These are phyloP conservation scores for Diddensiella caesifluorescens DNA, from an alignment of 805 yeast species.

Conservation along the genomic window DNA sequence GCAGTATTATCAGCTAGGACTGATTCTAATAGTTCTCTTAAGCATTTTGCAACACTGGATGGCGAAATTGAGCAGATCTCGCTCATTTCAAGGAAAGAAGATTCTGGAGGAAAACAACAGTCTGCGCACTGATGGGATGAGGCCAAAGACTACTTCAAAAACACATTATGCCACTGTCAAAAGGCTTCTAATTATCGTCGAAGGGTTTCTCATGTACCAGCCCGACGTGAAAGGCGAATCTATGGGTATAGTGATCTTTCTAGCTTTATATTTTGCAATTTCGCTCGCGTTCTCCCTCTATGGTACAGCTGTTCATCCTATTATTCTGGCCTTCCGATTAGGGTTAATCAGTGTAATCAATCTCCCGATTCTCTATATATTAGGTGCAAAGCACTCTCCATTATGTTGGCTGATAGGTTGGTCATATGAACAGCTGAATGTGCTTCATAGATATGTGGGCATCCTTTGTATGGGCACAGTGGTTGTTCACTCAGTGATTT, in stretches of 20 bases:
- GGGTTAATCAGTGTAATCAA: conserved; percentile 21
- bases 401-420: conserved; percentile 34
- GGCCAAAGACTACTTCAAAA: too few relatives aligned
- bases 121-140: too few relatives aligned
- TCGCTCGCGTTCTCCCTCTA: conserved; percentile 13
- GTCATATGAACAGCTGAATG: conserved; percentile 42
- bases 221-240: conserved; percentile 5
- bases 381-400: conserved; percentile 26
- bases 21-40: too few relatives aligned
- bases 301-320: conserved; percentile 7
- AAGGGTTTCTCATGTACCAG: not conserved
- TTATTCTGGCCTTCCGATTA: conserved; percentile 21
- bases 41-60: too few relatives aligned
- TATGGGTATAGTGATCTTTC: conserved; percentile 11
- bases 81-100: too few relatives aligned
- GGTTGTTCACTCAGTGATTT: conserved; percentile 17
- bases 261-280: conserved; percentile 10
- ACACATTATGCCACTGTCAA: too few relatives aligned
- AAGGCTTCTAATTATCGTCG: not conserved
- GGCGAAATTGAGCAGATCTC: too few relatives aligned
- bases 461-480: conserved; percentile 14
- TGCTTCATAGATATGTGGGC: conserved; percentile 39
- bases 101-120: too few relatives aligned
- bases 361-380: conserved; percentile 22
- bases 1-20: too few relatives aligned